These are phyloP conservation scores for Pseudofabraea citricarpa DNA, from an alignment of 2,329 filamentous ascomycete species.

Conservation along the genomic window DNA sequence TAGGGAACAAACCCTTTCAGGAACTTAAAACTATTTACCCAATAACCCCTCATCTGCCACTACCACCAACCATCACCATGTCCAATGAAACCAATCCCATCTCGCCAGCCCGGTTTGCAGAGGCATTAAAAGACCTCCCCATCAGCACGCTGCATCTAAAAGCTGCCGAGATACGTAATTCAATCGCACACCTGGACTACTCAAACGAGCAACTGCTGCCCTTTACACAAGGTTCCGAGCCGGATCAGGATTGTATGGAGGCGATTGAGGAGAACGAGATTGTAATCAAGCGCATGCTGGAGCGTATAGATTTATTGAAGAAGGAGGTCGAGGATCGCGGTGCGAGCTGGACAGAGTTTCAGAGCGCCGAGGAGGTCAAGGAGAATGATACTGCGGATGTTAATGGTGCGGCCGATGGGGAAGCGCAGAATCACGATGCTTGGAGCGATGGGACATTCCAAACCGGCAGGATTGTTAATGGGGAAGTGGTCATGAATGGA, in stretches of 20 bases:
- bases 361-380: constrained; percentile 39
- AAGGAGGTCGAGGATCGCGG: constrained; percentile 56
- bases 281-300: constrained; percentile 64
- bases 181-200: constrained; percentile 66
- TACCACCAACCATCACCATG: constrained; percentile 37
- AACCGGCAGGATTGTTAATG: constrained; percentile 50
- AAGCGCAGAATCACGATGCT: constrained; percentile 22
- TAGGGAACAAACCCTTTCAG: too few relatives aligned
- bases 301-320: constrained; percentile 59
- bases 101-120: constrained; percentile 56
- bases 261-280: constrained; percentile 67
- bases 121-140: constrained; percentile 63
- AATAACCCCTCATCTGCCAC: constrained; percentile 3
- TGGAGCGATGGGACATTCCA: constrained; percentile 63
- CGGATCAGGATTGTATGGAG: constrained; percentile 68
- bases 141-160: constrained; percentile 63
- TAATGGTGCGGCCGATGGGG: constrained; percentile 15
- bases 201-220: constrained; percentile 70
- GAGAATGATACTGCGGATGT: constrained; percentile 12
- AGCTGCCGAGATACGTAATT: constrained; percentile 71
- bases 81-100: constrained; percentile 61
- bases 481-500: constrained; percentile 41
- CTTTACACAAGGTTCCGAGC: constrained; percentile 48
- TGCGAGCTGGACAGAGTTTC: constrained; percentile 51
- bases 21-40: too few relatives aligned